Base-by-base conservation (phyloP, 345 rosid genomes). In the Geranium brycei region DNA sequence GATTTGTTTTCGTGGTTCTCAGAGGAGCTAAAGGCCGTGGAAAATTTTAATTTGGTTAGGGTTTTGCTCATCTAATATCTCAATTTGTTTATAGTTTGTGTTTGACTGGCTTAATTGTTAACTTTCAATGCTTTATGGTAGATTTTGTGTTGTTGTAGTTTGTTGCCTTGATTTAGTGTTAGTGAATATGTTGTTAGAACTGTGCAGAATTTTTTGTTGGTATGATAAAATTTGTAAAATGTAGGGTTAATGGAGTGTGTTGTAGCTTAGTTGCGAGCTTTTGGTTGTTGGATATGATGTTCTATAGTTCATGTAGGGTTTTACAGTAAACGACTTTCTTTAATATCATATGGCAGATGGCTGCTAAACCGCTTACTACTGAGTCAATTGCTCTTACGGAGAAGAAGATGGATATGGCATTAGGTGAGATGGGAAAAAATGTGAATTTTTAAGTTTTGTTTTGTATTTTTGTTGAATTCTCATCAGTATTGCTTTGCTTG, bases 401-500 rank as follows among this genome's bases (percentile, higher is more conserved):
- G 70, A 92, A 84, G 88, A 89, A 92, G 68, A 73, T 92, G 87
- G 88, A 83, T 73, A 92, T 92, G 98, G 74, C 98, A 32, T 75
- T 92, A 67, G 96, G 96, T 91, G 68, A 18, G 73, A 51, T 58
- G 19, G 31, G 58, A 6, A 1, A 62, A 31, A 32, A 64, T 56
- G 23, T 64, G 59, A 51, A n/a, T 58, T 28, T 19, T 19, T 17
- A 19, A 28, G 23, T 28, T 3, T 13, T 51, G 13, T 53, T 3
- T 14, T 10, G 19, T 66, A 18, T 11, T n/a, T 23, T 17, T 31
- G 60, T 56, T 60, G 60, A 11, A 64, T 71, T 19, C 59, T 67
- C 16, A 63, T 67, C 15, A 4, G 0, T 66, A 31, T 13, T 47
- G 53, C 40, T 67, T 11, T 41, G 16, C 17, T 59, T 59, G 19